Evolutionary conservation across 805 yeast species (phyloP).

Genomic region (Wickerhamiella australiensis): DNA sequence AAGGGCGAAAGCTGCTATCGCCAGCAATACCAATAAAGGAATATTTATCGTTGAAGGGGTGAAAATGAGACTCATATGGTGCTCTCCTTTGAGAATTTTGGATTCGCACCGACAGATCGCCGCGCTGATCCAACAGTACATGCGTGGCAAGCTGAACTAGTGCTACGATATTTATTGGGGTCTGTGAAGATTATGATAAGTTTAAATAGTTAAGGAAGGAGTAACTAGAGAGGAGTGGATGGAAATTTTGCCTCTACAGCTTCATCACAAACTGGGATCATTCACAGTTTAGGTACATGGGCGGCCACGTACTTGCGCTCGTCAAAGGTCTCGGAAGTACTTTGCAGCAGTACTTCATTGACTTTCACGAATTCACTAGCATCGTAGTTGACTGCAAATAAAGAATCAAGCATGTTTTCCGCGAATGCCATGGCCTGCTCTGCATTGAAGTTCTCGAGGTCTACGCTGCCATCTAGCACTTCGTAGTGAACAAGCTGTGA

Average conservation of each 20-base stretch:
- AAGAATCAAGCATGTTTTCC: neutral
- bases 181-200: too few relatives aligned
- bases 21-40: slow-evolving; percentile 16
- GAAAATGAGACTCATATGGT: slow-evolving; percentile 25
- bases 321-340: neutral
- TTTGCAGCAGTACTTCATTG: neutral
- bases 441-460: neutral
- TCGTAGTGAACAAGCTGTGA: neutral
- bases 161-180: neutral
- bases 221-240: too few relatives aligned
- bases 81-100: slow-evolving; percentile 21
- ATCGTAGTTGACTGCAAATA: neutral
- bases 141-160: slow-evolving; percentile 4
- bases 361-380: neutral
- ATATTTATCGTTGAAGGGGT: slow-evolving; percentile 24
- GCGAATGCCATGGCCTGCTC: neutral
- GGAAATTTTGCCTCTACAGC: too few relatives aligned
- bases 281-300: neutral
- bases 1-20: slow-evolving; percentile 38
- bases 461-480: neutral
- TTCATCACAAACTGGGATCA: too few relatives aligned
- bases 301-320: neutral
- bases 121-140: slow-evolving; percentile 12
- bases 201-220: too few relatives aligned
- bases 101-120: slow-evolving; percentile 12